These are phyloP conservation scores for Colletotrichum sojae DNA, from an alignment of 2,329 filamentous ascomycete genomes.

Conservation along the genomic window DNA sequence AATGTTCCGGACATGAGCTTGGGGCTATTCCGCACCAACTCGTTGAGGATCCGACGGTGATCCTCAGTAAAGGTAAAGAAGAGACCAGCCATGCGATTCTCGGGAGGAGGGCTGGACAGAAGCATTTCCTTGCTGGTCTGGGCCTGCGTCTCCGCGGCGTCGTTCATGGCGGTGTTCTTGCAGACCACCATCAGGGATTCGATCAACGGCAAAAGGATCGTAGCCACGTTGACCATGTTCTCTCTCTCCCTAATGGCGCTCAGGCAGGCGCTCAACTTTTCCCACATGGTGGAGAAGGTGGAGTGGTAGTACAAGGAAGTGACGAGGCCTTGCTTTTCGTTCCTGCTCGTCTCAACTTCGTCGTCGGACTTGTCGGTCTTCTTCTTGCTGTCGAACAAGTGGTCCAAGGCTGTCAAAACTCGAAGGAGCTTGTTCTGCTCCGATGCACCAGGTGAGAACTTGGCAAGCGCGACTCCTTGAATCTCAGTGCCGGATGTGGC, in stretches of 20 bases:
- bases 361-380: constrained; percentile 61
- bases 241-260: constrained; percentile 90
- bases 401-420: constrained; percentile 93
- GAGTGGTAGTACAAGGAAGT: constrained; percentile 90
- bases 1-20: constrained; percentile 99
- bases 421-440: constrained; percentile 97
- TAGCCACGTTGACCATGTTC: constrained; percentile 97
- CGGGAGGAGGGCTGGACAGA: constrained; percentile 80
- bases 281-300: constrained; percentile 93
- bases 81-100: constrained; percentile 85
- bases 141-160: constrained; percentile 63
- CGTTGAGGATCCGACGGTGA: constrained; percentile 96
- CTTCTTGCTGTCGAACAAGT: constrained; percentile 90
- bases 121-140: constrained; percentile 73
- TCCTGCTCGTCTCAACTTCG: constrained; percentile 66
- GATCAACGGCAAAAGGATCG: constrained; percentile 92
- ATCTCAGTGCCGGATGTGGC: constrained; percentile 94
- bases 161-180: constrained; percentile 92
- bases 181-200: constrained; percentile 99
- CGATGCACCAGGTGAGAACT: constrained; percentile 95
- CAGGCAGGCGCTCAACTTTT: constrained; percentile 90
- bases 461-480: constrained; percentile 91
- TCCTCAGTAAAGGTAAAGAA: constrained; percentile 99
- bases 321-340: constrained; percentile 86
- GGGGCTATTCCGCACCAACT: constrained; percentile 95